Evolutionary conservation across 1,284 basidiomycete genomes (phyloP).

Genomic region (Ceratobasidium sp.): DNA sequence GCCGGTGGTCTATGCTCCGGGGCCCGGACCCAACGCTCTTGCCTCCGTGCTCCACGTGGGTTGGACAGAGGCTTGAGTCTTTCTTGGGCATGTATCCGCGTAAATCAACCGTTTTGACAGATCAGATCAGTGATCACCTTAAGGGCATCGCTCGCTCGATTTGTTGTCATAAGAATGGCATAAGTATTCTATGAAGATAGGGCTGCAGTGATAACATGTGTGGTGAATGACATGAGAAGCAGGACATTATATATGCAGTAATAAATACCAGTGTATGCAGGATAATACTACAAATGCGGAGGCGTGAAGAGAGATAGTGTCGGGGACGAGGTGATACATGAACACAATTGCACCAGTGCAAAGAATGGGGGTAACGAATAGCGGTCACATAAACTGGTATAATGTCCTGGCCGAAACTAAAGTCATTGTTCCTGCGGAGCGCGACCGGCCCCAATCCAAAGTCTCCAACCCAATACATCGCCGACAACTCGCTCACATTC

Average conservation of each 20-base stretch:
- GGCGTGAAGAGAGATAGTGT: neutral
- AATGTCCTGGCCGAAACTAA: neutral
- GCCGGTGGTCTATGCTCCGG: neutral
- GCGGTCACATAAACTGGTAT: neutral
- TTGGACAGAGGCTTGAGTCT: neutral
- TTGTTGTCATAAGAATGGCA: too few species aligned
- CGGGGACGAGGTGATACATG: neutral
- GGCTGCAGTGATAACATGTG: too few species aligned
- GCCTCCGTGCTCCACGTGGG: neutral
- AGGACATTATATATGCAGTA: neutral
- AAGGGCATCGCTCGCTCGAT: too few species aligned
- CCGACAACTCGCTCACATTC: conserved; percentile 32
- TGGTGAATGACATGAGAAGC: too few species aligned
- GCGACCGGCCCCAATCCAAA: conserved; percentile 31
- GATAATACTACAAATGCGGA: conserved; percentile 20
- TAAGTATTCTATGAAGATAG: too few species aligned
- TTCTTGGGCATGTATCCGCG: neutral
- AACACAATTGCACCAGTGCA: conserved; percentile 12
- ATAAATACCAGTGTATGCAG: conserved; percentile 24
- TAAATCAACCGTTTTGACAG: neutral
- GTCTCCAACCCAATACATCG: conserved; percentile 25
- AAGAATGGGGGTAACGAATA: neutral
- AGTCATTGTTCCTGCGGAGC: conserved; percentile 5
- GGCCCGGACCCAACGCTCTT: neutral
- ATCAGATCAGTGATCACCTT: neutral